Base-by-base conservation (phyloP, 192 early-diverging fungal genomes). In the Pecoramyces ruminantium region DNA sequence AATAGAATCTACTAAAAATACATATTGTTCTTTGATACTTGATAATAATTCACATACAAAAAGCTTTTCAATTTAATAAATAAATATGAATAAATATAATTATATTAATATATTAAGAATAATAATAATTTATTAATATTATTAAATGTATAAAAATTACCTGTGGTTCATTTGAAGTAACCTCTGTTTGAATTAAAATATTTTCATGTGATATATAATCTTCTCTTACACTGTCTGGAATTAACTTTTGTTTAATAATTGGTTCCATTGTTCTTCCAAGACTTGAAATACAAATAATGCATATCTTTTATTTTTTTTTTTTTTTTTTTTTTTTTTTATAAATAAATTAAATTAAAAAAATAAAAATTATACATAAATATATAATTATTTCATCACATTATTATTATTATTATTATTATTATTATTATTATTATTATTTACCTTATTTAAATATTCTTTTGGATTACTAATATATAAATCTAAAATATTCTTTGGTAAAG, bases 261-360 rank as follows among this genome's bases (percentile, higher is more conserved):
- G 86, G 88, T 83, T 97, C 96, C 95, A 98, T 96, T 13, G 94
- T 92, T n/a, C 92, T 91, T 18, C 96, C 97, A 9, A 95, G 91
- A 39, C 95, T 93, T 78, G 96, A 86, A 78, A 98, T 91, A 2
- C 94, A 94, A 11, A 96, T 93, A 39, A 92, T 95, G 78, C 88
- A 93, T 21, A 93, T 82, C 92, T 89, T n/a, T n/a, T n/a, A n/a
- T n/a, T n/a, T n/a, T n/a, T n/a, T n/a, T n/a, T n/a, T n/a, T n/a
- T n/a, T n/a, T n/a, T n/a, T n/a, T n/a, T n/a, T n/a, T n/a, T n/a
- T n/a, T n/a, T n/a, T n/a, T n/a, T n/a, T n/a, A n/a, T n/a, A n/a
- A n/a, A n/a, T n/a, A n/a, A n/a, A n/a, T n/a, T n/a, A n/a, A n/a
- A n/a, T n/a, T n/a, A n/a, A n/a, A n/a, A n/a, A n/a, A n/a, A n/a